A percentile compares a stretch with the other conserved stretches of the same genome.
Conservation (phyloP, 2,329 filamentous ascomycete species). For the Plenodomus tracheiphilus region DNA sequence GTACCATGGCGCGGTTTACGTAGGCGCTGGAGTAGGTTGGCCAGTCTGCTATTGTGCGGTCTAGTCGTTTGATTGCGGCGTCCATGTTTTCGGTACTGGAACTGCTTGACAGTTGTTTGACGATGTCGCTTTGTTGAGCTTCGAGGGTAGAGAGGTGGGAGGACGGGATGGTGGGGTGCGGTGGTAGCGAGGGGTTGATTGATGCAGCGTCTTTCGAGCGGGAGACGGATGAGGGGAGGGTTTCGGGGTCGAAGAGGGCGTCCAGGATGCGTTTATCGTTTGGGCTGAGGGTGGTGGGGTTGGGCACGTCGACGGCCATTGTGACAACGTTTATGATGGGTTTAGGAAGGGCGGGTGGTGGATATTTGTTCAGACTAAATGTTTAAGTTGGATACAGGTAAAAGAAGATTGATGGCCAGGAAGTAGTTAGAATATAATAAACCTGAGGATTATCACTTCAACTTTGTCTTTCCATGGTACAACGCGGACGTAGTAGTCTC, state of each 20-base stretch:
- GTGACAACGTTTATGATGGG: neutral
- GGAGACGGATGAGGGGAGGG: slow-evolving; percentile 54
- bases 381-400: too few species aligned
- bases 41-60: slow-evolving; percentile 58
- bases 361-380: too few species aligned
- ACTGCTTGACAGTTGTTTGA: slow-evolving; percentile 30
- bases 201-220: slow-evolving; percentile 50
- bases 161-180: slow-evolving; percentile 46
- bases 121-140: slow-evolving; percentile 50
- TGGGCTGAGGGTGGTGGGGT: slow-evolving; percentile 45
- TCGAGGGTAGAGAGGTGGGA: slow-evolving; percentile 46
- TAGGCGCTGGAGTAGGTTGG: slow-evolving; percentile 72
- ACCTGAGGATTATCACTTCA: too few species aligned
- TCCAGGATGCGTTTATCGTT: slow-evolving; percentile 45
- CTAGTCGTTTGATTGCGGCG: slow-evolving; percentile 48
- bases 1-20: slow-evolving; percentile 74
- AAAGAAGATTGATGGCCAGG: too few species aligned
- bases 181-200: slow-evolving; percentile 46
- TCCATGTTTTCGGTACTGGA: slow-evolving; percentile 17
- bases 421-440: too few species aligned
- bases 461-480: neutral
- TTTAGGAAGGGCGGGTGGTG: too few species aligned
- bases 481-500: neutral
- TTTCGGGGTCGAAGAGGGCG: slow-evolving; percentile 47
- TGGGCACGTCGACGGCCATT: slow-evolving; percentile 46